These are phyloP conservation scores for Hypoxylon sp. DNA, from an alignment of 2,329 filamentous ascomycete species.

Conservation along the genomic window DNA sequence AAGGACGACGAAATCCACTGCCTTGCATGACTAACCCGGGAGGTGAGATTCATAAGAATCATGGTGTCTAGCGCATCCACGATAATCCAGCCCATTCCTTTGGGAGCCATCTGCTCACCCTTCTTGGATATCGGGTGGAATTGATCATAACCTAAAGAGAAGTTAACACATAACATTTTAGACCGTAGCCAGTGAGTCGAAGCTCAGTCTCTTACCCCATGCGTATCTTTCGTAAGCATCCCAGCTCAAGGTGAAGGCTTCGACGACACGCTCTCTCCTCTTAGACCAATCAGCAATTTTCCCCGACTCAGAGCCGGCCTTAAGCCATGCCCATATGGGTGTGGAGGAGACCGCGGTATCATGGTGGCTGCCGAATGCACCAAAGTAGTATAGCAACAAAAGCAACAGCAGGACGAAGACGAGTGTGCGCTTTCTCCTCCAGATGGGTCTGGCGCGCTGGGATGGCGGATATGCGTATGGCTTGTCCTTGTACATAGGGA, in stretches of 20 bases:
- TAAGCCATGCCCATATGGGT: slow-evolving; percentile 72
- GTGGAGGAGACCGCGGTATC: slow-evolving; percentile 55
- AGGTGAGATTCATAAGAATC: slow-evolving; percentile 98
- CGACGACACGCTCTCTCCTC: slow-evolving; percentile 84
- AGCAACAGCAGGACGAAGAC: slow-evolving; percentile 69
- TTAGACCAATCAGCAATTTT: slow-evolving; percentile 78
- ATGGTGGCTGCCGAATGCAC: slow-evolving; percentile 66
- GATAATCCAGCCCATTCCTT: slow-evolving; percentile 97
- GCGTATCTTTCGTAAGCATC: slow-evolving; percentile 92
- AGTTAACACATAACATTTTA: slow-evolving; percentile 20
- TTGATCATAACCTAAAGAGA: slow-evolving; percentile 78
- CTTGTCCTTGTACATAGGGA: slow-evolving; percentile 99
- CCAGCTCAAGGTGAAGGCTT: slow-evolving; percentile 94
- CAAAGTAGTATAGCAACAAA: slow-evolving; percentile 77
- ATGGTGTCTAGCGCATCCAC: slow-evolving; percentile 95
- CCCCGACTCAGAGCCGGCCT: slow-evolving; percentile 61
- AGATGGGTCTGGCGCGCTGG: slow-evolving; percentile 71
- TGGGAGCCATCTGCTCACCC: slow-evolving; percentile 86
- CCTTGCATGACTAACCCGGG: slow-evolving; percentile 84
- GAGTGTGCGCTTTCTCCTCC: slow-evolving; percentile 74
- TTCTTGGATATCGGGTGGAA: slow-evolving; percentile 87
- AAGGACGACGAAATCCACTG: slow-evolving; percentile 89
- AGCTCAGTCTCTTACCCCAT: slow-evolving; percentile 80
- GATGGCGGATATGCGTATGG: slow-evolving; percentile 81
- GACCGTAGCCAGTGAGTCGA: not conserved